Evolutionary conservation across 306 rosid species (phyloP), one percentile per base, ranked within the genome.

Genomic region (Quercus engelmannii): DNA sequence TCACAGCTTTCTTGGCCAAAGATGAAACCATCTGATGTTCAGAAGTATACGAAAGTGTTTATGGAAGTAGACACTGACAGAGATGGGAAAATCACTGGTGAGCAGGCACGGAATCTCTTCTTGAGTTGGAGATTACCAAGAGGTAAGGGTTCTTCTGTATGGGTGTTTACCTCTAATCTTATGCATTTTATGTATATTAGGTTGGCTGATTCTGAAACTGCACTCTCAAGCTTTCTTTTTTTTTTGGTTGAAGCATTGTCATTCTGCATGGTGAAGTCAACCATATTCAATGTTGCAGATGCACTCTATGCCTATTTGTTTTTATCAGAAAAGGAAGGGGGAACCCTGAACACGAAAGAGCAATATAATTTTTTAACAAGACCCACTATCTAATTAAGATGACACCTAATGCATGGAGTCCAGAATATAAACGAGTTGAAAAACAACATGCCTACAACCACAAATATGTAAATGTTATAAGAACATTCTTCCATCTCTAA

Each of bases 121-220:
- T 83, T 91, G 77, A 95, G 99, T 86, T 95, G 99, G 99, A 86
- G 99, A 82, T 85, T 95, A 74, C 99, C 99, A 25, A 91, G 96
- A 92, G 99, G 99, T 95, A 83, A 71, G 76, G 21, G 33, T 57
- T 61, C 62, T 28, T 79, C 4, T 58, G 21, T 67, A 54, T 21
- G 25, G 28, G 59, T 19, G 74, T 71, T 81, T 70, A 28, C 75
- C 73, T 79, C 59, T 26, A 5, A 18, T 58, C 11, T 55, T 43
- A 35, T 79, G 75, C 72, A 69, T 71, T 76, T 81, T 56, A 46
- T 65, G 58, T 74, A 33, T 38, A 51, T 52, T 64, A 59, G 43
- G 78, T 67, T 83, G n/a, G 74, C 65, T 76, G 46, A 63, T 62
- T 77, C 6, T 33, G 65, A 35, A 69, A 74, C 74, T 80, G 51